Evolutionary conservation across 169 alveolate genomes (phyloP).

Genomic region (Besnoitia besnoiti): DNA sequence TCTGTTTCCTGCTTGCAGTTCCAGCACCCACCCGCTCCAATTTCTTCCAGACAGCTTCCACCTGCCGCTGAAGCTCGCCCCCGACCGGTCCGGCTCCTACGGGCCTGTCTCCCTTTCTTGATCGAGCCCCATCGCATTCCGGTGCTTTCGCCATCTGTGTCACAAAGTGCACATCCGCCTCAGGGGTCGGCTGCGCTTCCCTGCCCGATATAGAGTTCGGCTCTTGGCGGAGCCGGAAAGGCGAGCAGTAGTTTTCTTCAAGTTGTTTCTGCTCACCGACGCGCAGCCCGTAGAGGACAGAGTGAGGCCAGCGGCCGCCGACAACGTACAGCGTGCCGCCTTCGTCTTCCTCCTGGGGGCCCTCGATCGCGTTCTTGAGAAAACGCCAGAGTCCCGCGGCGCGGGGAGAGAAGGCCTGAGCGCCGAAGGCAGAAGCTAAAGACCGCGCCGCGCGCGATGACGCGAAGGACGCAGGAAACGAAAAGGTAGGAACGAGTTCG

Average conservation of each 20-base stretch:
- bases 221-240: not conserved
- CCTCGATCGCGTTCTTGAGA: not conserved
- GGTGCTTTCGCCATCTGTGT: too few species aligned
- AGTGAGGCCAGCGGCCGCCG: slow-evolving; percentile 32
- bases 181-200: not conserved
- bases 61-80: too few species aligned
- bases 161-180: not conserved
- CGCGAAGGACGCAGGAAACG: too few species aligned
- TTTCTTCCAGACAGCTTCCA: too few species aligned
- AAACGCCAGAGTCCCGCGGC: not conserved
- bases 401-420: not conserved
- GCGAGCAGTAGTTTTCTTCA: not conserved
- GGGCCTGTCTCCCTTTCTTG: too few species aligned
- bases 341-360: not conserved
- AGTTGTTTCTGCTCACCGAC: not conserved
- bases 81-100: too few species aligned
- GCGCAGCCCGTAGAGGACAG: slow-evolving; percentile 3
- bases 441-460: too few species aligned
- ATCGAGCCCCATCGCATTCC: too few species aligned
- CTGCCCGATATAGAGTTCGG: not conserved
- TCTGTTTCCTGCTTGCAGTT: too few species aligned
- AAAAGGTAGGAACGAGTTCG: too few species aligned
- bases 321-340: not conserved
- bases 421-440: not conserved
- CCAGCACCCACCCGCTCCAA: too few species aligned